Conservation (phyloP, 306 rosid species). For the Fragaria iinumae region DNA sequence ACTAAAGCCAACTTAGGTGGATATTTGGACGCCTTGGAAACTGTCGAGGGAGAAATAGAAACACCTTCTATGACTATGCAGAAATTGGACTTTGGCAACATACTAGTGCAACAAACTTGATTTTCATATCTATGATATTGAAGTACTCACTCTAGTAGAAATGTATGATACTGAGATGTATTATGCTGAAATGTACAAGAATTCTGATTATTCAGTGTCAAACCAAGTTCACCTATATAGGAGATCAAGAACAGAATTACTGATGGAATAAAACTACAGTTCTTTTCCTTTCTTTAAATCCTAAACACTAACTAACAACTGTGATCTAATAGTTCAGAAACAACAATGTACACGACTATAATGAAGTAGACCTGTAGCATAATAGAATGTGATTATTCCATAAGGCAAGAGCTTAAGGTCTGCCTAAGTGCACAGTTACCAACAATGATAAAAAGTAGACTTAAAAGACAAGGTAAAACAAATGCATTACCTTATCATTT, state of each 20-base stretch:
- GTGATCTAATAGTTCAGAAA: neutral
- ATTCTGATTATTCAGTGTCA: neutral
- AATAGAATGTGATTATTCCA: neutral
- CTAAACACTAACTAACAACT: neutral
- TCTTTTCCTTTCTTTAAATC: neutral
- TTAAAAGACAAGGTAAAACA: neutral
- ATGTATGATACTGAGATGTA: neutral
- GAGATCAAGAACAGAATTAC: neutral
- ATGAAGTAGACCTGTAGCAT: neutral
- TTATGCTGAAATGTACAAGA: neutral
- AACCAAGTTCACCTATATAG: neutral
- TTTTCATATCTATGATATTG: neutral
- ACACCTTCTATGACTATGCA: neutral
- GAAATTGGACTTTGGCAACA: neutral
- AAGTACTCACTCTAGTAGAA: neutral
- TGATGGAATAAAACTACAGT: too few species aligned
- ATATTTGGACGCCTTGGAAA: neutral
- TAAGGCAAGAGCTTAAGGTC: neutral
- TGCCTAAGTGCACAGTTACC: neutral
- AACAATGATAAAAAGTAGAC: neutral
- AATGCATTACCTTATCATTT: slow-evolving; percentile 5
- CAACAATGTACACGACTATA: neutral
- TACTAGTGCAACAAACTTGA: neutral
- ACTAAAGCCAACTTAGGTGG: neutral
- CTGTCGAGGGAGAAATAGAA: too few species aligned